A percentile compares a stretch with the other conserved stretches of the same genome.
phyloP scores from a whole-genome alignment of 306 rosid species.

The Ammopiptanthus mongolicus region DNA sequence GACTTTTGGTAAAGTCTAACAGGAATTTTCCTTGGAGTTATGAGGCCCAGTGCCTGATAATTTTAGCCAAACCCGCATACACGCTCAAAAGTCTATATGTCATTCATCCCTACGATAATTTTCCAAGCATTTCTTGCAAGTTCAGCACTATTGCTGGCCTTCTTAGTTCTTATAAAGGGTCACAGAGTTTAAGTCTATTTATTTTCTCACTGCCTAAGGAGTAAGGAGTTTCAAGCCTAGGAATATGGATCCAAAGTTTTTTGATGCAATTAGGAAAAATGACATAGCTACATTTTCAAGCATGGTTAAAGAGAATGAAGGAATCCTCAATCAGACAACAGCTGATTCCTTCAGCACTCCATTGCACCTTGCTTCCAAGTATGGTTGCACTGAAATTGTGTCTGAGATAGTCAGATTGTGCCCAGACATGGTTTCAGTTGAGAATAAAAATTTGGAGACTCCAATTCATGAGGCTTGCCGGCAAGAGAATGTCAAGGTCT shows the following conservation, averaged over 20 bases:
- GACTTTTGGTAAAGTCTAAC: background rate
- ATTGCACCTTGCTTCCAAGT: slow-evolving; percentile 58
- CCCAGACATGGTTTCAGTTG: slow-evolving; percentile 55
- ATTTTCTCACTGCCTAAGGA: background rate
- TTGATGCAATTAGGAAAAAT: slow-evolving; percentile 38
- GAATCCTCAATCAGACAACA: slow-evolving; percentile 41
- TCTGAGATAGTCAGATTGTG: slow-evolving; percentile 39
- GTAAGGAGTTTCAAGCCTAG: background rate
- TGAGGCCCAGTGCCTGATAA: background rate
- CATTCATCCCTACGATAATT: background rate
- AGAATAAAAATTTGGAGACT: slow-evolving; percentile 49
- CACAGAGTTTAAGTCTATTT: background rate
- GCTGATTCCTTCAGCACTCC: slow-evolving; percentile 43
- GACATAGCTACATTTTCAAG: slow-evolving; percentile 31
- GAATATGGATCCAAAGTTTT: slow-evolving; percentile 46
- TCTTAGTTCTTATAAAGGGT: slow-evolving; percentile 2
- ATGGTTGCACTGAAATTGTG: slow-evolving; percentile 45
- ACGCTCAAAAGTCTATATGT: background rate
- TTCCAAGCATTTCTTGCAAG: background rate
- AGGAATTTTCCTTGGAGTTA: slow-evolving; percentile 21
- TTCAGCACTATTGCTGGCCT: background rate
- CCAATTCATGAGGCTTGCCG: slow-evolving; percentile 62
- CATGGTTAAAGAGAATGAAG: slow-evolving; percentile 35
- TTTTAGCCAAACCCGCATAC: background rate
- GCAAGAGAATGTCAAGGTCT: slow-evolving; percentile 30